These are phyloP conservation scores for Verticillium tricorpus DNA, from an alignment of 2,329 filamentous ascomycete species.

Conservation along the genomic window DNA sequence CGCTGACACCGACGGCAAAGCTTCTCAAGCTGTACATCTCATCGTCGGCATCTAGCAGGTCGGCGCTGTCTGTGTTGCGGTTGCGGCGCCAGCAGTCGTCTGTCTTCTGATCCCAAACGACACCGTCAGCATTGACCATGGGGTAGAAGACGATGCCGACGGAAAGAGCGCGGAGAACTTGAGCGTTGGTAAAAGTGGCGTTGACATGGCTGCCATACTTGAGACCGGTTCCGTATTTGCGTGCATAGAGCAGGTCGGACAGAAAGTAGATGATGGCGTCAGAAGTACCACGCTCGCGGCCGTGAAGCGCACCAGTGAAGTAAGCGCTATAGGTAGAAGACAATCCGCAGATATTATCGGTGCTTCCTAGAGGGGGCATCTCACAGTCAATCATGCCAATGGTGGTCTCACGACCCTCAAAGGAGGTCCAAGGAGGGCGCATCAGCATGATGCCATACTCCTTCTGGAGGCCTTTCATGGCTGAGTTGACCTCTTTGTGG, in stretches of 20 bases:
- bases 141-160: conserved; percentile 49
- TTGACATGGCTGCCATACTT: conserved; percentile 39
- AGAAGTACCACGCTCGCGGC: conserved; percentile 52
- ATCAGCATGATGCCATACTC: conserved; percentile 33
- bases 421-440: conserved; percentile 34
- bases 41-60: conserved; percentile 10
- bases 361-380: conserved; percentile 3
- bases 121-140: conserved; percentile 48
- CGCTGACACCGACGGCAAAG: conserved; percentile 38
- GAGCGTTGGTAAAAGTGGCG: conserved; percentile 42
- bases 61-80: conserved; percentile 35
- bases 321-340: conserved; percentile 38
- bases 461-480: conserved; percentile 34
- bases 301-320: conserved; percentile 49
- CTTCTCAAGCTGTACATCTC: not conserved
- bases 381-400: conserved; percentile 30
- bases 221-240: conserved; percentile 41
- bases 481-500: conserved; percentile 36
- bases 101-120: conserved; percentile 44
- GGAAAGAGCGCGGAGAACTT: conserved; percentile 45
- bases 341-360: not conserved
- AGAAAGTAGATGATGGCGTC: conserved; percentile 55
- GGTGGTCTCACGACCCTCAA: conserved; percentile 31
- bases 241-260: conserved; percentile 50
- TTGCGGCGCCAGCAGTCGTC: conserved; percentile 52